Evolutionary conservation across 768 basidiomycete genomes (phyloP).

Genomic region (Boletus rubropictus): DNA sequence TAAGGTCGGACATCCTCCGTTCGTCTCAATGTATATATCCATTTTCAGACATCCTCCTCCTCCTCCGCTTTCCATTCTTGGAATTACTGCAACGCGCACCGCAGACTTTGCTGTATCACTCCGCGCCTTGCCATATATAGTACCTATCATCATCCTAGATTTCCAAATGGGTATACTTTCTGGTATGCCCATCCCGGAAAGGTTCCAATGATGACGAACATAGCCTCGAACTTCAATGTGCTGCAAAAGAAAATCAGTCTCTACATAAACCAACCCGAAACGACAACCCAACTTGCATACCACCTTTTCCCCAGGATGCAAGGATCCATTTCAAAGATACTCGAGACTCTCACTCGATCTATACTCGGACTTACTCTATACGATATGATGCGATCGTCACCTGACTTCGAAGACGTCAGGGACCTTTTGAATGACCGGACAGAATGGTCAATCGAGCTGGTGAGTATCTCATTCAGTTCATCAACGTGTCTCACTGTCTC

Average conservation of each 20-base stretch:
- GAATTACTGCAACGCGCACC: too few species aligned
- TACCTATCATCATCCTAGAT: conserved; percentile 6
- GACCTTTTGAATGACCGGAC: conserved; percentile 11
- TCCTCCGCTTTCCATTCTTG: too few species aligned
- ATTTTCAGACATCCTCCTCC: too few species aligned
- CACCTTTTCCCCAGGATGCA: conserved; percentile 5
- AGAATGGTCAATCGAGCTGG: conserved; percentile 21
- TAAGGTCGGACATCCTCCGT: too few species aligned
- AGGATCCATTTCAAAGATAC: background rate
- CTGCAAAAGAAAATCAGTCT: too few species aligned
- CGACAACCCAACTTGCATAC: background rate
- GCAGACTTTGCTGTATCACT: too few species aligned
- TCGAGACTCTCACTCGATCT: background rate
- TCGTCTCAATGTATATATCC: too few species aligned
- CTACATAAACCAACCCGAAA: too few species aligned
- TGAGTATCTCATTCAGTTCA: background rate
- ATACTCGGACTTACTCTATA: conserved; percentile 14
- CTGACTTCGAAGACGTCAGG: conserved; percentile 21
- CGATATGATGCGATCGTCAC: conserved; percentile 12
- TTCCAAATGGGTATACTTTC: background rate
- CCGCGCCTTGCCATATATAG: background rate
- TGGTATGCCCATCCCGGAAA: too few species aligned
- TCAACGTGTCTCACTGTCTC: background rate
- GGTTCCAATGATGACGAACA: too few species aligned
- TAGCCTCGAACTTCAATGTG: too few species aligned